Evolutionary conservation across 139 green algal species (phyloP), one percentile per base, ranked within the genome.

Genomic region (Spirogloea muscicola): DNA sequence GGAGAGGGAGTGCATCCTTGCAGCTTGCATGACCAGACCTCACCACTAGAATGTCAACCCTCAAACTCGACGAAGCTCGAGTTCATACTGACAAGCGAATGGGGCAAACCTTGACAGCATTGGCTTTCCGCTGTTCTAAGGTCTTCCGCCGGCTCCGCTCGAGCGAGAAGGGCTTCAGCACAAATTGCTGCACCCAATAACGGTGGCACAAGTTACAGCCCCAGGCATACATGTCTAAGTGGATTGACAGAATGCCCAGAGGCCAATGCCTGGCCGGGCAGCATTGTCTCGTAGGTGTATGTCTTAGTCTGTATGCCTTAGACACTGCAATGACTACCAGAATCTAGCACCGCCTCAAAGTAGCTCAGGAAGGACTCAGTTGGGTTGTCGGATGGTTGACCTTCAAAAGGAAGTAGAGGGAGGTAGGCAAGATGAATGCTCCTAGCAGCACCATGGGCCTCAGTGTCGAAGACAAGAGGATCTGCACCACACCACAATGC

Each of bases 21-120:
- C 21, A 55, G 21, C 46, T 55, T 55, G 21, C 46, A 21, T 55
- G 21, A 31, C 46, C 21, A 31, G 21, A 21, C 46, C 21, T 55
- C 21, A 21, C 46, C 21, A 31, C 21, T 21, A 55, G 46, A 55
- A 21, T 31, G 46, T 55, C 21, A 55, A 21, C 21, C 21, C 21
- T 21, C 21, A 55, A 31, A 21, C 21, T 21, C 21, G 46, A 55
- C 46, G 21, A 55, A 55, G 21, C n/a, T 21, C n/a, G n/a, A 31
- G n/a, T 55, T 55, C 21, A 31, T 21, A 55, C 21, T n/a, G 21
- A 31, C n/a, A 31, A 21, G 21, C 21, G 46, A 55, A 21, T 21
- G 46, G n/a, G 46, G n/a, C 46, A 16, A 41, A 69, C 59, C 59
- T 69, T 42, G 13, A 48, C 7, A 16, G 59, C 9, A 69, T 69